phyloP scores from a whole-genome alignment of 805 yeast species.

The Gaillardinia entomophila region DNA sequence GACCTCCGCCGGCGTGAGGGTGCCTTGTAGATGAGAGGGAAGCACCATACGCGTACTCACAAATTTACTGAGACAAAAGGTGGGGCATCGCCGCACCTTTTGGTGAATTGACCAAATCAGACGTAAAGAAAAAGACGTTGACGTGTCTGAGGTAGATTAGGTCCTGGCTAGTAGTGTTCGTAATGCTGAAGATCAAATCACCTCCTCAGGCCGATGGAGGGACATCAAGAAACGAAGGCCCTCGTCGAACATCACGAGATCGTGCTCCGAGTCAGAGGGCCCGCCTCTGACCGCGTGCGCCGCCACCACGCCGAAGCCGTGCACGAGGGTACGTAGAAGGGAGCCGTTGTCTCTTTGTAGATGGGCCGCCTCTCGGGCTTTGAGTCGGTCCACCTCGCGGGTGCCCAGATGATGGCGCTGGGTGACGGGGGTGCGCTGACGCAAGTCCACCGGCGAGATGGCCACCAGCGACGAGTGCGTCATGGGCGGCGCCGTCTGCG shows the following conservation, averaged over 20 bases:
- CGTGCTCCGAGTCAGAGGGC: neutral
- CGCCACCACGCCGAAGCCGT: neutral
- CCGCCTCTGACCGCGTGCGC: neutral
- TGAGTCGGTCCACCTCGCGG: neutral
- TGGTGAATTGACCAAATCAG: too few species aligned
- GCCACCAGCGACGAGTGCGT: neutral
- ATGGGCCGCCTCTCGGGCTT: neutral
- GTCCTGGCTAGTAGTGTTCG: too few species aligned
- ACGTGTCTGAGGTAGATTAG: too few species aligned
- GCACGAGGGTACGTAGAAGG: neutral
- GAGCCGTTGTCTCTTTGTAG: neutral
- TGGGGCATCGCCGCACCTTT: too few species aligned
- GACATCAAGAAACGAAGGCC: neutral
- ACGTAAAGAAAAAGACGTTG: too few species aligned
- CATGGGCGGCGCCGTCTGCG: neutral
- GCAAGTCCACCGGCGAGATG: neutral
- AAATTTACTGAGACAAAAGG: too few species aligned
- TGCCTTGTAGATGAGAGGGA: conserved; percentile 47
- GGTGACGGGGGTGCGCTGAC: neutral
- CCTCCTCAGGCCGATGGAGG: neutral
- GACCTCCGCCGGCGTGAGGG: conserved; percentile 71
- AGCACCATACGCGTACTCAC: conserved; percentile 63
- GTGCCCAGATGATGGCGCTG: neutral
- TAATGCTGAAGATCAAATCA: too few species aligned
- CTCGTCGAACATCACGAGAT: neutral